Evolutionary conservation across 208 protist genomes (phyloP), one percentile per base, ranked within the genome.

Genomic region (Angomonas deanei): DNA sequence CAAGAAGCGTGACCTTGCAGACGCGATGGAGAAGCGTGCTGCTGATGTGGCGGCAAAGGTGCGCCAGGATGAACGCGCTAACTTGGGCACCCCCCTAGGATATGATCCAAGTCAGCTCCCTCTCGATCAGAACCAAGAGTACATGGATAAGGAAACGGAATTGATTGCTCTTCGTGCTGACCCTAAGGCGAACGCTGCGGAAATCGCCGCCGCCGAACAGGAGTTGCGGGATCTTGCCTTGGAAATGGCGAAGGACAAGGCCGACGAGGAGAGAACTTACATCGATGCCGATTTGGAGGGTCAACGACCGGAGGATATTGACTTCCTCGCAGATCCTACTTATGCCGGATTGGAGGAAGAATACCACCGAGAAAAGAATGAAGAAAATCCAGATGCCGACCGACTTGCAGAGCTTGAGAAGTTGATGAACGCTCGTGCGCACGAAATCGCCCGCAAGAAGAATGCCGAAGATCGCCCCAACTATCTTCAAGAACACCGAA

Each of bases 341-440:
- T 90, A 85, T 30, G 65, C 72, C 36, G 76, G 72, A n/a, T 68
- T 92, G 31, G 86, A 90, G 71, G 76, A 85, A 47, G 80, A 92
- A 68, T 76, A 83, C 66, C 82, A 73, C 56, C 62, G 64, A 58
- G 55, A 70, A 1, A 78, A 78, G 66, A 80, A 70, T 59, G 74
- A 90, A 61, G 80, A 74, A 10, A 82, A 84, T 64, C 59, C 68
- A 13, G 82, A 89, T 50, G 61, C 76, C 39, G 77, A 86, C 50
- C 61, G 69, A 15, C 62, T 88, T 36, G 68, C 58, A 2, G 74
- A 83, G 39, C 58, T 88, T 32, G 81, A 92, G 69, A 72, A 92
- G 56, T 72, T 82, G 65, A 87, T 92, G 79, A 80, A 84, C 65
- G 79, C 80, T 47, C 71, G 74, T 19, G 82, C 78, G n/a, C 75